Conservation (phyloP, 768 basidiomycete genomes). For the Hygrophorus russula region DNA sequence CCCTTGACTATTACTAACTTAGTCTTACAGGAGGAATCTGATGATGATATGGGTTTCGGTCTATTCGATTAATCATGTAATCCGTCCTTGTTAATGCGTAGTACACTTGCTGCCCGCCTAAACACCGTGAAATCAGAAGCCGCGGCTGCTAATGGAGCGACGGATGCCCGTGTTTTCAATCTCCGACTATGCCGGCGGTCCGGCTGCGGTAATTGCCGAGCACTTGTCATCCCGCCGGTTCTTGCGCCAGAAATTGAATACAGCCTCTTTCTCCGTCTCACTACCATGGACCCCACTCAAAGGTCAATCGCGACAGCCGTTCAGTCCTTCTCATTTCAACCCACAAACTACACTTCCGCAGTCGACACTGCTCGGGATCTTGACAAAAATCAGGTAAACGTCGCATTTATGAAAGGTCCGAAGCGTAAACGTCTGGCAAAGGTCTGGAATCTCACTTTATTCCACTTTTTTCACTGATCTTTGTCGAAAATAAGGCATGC, state of each 20-base stretch:
- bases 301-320: slow-evolving; percentile 12
- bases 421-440: slow-evolving; percentile 48
- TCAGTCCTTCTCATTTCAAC: slow-evolving; percentile 13
- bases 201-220: background rate
- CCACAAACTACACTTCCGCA: slow-evolving; percentile 10
- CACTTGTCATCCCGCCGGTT: background rate
- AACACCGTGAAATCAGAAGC: background rate
- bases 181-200: background rate
- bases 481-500: slow-evolving; percentile 42
- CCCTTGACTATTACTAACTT: slow-evolving; percentile 2
- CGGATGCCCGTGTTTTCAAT: background rate
- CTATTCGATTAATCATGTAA: slow-evolving; percentile 71
- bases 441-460: no score
- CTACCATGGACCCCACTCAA: slow-evolving; percentile 28
- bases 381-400: slow-evolving; percentile 18
- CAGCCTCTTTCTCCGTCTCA: background rate
- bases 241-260: background rate
- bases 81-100: background rate
- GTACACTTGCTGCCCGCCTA: no score
- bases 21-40: slow-evolving; percentile 67
- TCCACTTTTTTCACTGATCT: no score
- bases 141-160: background rate
- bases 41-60: slow-evolving; percentile 99
- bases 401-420: slow-evolving; percentile 31
- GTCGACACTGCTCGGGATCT: slow-evolving; percentile 13